Conservation (phyloP, 2,329 filamentous ascomycete species). For the Colletotrichum filicis region DNA sequence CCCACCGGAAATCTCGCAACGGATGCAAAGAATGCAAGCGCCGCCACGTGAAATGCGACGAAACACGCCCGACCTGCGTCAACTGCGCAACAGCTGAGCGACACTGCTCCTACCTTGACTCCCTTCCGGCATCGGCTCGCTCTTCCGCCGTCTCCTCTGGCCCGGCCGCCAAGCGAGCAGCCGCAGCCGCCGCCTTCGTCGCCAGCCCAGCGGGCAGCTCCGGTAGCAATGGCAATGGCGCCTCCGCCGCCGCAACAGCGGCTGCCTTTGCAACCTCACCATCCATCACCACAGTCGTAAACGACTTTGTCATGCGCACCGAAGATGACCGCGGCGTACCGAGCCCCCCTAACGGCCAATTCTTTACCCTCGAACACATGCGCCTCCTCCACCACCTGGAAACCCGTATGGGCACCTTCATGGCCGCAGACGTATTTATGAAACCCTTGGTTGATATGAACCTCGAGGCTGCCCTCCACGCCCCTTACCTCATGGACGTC, state of each 20-base stretch:
- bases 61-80: conserved; percentile 51
- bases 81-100: conserved; percentile 52
- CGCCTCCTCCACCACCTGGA: conserved; percentile 50
- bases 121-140: conserved; percentile 14
- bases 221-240: not conserved
- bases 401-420: conserved; percentile 39
- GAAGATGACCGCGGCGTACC: conserved; percentile 13
- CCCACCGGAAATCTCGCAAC: conserved; percentile 53
- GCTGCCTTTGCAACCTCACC: conserved; percentile 2
- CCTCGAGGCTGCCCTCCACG: conserved; percentile 42
- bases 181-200: not conserved
- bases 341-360: conserved; percentile 23
- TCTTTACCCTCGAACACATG: conserved; percentile 52
- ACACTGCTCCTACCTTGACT: conserved; percentile 45
- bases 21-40: conserved; percentile 54
- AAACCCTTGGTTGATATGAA: conserved; percentile 44
- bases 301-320: conserved; percentile 17
- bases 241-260: not conserved
- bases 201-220: conserved; percentile 8
- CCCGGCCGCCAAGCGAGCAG: conserved; percentile 8
- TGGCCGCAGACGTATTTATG: conserved; percentile 33
- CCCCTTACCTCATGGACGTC: conserved; percentile 52
- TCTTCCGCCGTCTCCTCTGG: not conserved
- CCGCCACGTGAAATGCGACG: conserved; percentile 56
- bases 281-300: conserved; percentile 14